Evolutionary conservation across 2,329 filamentous ascomycete species (phyloP), one percentile per base, ranked within the genome.

Genomic region (Aspergillus sp.): DNA sequence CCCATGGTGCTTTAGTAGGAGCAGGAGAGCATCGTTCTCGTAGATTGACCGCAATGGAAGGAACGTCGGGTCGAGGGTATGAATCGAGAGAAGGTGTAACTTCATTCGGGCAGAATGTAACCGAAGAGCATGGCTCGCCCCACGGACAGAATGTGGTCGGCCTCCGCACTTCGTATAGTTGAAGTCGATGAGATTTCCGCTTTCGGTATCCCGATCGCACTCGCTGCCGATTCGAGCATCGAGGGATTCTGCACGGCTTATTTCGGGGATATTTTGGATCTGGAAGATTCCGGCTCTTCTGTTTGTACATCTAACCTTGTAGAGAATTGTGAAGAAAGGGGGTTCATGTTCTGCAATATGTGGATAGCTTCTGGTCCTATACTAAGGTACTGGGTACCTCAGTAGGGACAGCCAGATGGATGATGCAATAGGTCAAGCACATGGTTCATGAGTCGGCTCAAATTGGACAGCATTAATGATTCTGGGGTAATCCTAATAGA

Each of bases 151-250:
- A 49, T 45, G 38, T 44, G 21, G 21, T 48, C 23, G 36, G 6
- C 32, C 34, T 43, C 47, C 47, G 36, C 31, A 16, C 40, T 50
- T 23, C 19, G 36, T 23, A 41, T 29, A 34, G 50, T 25, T 51
- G 53, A 59, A 23, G 55, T 41, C 45, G 36, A 47, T 40, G 23
- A 43, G 21, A 52, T 56, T 58, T 61, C 60, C 60, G 60, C 49
- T 54, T 62, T 55, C 60, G 60, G 58, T 56, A 59, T 45, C 13
- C 49, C 7, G 25, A 29, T 34, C 31, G 45, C 29, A 44, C 40
- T 41, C 13, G 20, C 17, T 5, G n/a, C 34, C 34, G 34, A 38
- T 38, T 38, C 11, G 16, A 38, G 34, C 34, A 38, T n/a, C 34
- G 34, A n/a, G 3, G 34, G 9, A 11, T 9, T 16, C 16, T 38